Evolutionary conservation across 73 alveolate genomes (phyloP).

Genomic region (Tetrahymena elliotti): DNA sequence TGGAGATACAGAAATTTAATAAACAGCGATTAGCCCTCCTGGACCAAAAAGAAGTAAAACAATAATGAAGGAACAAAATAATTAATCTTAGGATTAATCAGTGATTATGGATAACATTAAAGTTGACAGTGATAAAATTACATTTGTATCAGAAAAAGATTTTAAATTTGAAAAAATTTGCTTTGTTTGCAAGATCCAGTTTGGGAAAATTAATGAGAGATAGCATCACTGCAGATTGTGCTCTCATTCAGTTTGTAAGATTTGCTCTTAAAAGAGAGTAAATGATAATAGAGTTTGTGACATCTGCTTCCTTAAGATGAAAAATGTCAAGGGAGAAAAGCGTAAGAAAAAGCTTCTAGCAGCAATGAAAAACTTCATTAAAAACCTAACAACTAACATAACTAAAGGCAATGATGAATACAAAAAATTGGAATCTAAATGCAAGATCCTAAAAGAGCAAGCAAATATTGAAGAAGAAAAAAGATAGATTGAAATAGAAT

Average conservation of each 20-base stretch:
- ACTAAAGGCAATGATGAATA: background rate
- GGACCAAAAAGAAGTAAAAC: background rate
- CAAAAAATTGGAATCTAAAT: background rate
- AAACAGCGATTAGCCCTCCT: background rate
- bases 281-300: background rate
- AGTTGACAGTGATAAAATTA: background rate
- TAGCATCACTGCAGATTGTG: background rate
- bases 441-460: background rate
- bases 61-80: background rate
- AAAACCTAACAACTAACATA: background rate
- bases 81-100: background rate
- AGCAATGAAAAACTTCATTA: background rate
- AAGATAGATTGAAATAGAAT: background rate
- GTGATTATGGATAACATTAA: background rate
- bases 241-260: background rate
- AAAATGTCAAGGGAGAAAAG: background rate
- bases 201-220: background rate
- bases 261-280: background rate
- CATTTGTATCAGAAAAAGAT: background rate
- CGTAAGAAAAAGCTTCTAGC: background rate
- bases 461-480: background rate
- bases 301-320: background rate
- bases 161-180: background rate
- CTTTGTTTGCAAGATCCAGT: background rate
- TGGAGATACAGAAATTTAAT: background rate